Base-by-base conservation (phyloP, 495 filamentous ascomycete genomes). In the Penicillium steckii region DNA sequence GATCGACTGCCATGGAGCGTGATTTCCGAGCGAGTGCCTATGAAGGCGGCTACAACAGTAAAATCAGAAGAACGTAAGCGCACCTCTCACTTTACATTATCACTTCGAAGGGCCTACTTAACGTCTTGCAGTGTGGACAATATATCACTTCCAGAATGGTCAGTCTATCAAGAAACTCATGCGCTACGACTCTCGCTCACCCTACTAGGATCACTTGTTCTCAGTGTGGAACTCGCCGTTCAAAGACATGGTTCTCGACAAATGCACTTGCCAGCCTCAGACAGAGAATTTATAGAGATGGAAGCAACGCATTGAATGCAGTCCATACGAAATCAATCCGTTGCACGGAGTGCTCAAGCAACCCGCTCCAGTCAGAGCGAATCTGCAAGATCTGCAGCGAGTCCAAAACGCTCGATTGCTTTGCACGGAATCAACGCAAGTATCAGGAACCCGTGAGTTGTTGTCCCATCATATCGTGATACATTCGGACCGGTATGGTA, bases 351-450 rank as follows among this genome's bases (percentile, higher is more conserved):
- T 76, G 73, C 44, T 59, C 59, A 12, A 55, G 59, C 3, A 50
- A 44, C 9, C 65, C 60, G 40, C 48, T 49, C 6, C 51, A 41
- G 19, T 24, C 53, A 13, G 75, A 79, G 47, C 52, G 75, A 62
- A 71, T 27, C 55, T 79, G 73, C 52, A 55, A 18, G 46, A 60
- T 61, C 26, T 90, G 87, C 53, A 60, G 62, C 13, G 41, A 67
- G 25, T 59, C 57, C 22, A 82, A 82, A 56, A 54, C 58, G 0
- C 44, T 81, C 1, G 70, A 80, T 0, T 63, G 69, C 0, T 90
- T 88, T 61, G 78, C 79, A 37, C 85, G 83, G 54, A 66, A 52
- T 21, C 80, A 86, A 52, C 74, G 84, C 0, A 64, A 64, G 15
- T 71, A 74, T 17, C 66, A 65, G 1, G 73, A 79, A 33, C 51